phyloP scores from a whole-genome alignment of 768 basidiomycete genomes.

The Termitomyces sp. region DNA sequence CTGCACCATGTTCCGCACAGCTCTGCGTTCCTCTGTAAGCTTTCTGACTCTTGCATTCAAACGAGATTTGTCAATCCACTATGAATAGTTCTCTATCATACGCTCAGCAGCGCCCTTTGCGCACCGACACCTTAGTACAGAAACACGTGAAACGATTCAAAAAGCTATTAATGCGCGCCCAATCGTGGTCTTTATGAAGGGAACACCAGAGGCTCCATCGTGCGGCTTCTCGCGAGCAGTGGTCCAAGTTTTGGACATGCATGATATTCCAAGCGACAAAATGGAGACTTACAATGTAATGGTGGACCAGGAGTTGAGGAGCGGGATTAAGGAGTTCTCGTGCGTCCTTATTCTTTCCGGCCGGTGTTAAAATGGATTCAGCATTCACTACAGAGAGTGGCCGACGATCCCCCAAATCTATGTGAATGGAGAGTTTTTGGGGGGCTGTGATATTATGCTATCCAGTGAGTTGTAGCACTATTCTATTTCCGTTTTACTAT shows the following conservation, averaged over 20 bases:
- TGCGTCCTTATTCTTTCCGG: conserved; percentile 36
- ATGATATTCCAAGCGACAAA: conserved; percentile 76
- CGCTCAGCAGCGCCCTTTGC: conserved; percentile 22
- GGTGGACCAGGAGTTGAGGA: conserved; percentile 77
- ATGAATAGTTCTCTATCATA: conserved; percentile 24
- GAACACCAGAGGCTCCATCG: conserved; percentile 77
- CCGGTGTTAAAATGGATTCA: not conserved
- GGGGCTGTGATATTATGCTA: conserved; percentile 93
- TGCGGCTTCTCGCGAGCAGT: conserved; percentile 97
- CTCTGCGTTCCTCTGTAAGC: conserved; percentile 40
- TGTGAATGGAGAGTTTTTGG: conserved; percentile 91
- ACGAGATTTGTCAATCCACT: not conserved
- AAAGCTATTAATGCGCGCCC: conserved; percentile 70
- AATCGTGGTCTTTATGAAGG: conserved; percentile 98
- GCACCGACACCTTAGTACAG: conserved; percentile 50
- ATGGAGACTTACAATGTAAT: conserved; percentile 89
- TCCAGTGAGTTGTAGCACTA: conserved; percentile 56
- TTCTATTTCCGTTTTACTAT: conserved; percentile 4
- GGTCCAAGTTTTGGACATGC: conserved; percentile 82
- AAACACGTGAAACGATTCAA: conserved; percentile 60
- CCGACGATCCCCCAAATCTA: conserved; percentile 97
- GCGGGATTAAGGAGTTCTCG: conserved; percentile 95
- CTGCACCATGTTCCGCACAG: conserved; percentile 36
- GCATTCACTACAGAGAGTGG: conserved; percentile 69
- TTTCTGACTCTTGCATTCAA: not conserved